These are phyloP conservation scores for Colletotrichum tofieldiae DNA, from an alignment of 2,329 filamentous ascomycete species.

Conservation along the genomic window DNA sequence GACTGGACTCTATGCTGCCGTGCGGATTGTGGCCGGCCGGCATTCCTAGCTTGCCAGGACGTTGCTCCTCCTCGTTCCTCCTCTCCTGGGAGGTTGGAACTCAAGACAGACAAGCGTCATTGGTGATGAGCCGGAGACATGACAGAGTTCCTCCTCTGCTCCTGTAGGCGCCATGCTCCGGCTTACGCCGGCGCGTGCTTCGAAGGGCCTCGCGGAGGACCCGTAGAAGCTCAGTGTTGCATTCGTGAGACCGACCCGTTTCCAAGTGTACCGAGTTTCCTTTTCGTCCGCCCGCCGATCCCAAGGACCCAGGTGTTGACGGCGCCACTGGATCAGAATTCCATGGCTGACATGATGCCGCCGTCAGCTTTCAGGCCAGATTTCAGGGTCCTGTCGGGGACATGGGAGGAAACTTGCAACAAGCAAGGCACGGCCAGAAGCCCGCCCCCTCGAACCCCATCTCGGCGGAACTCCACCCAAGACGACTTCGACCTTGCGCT, in stretches of 20 bases:
- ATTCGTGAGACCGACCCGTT: neutral
- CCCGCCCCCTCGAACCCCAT: conserved; percentile 35
- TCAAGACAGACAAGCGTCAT: conserved; percentile 28
- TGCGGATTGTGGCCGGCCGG: conserved; percentile 41
- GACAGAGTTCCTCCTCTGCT: neutral
- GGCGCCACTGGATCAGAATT: conserved; percentile 28
- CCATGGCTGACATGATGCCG: conserved; percentile 30
- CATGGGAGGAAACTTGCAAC: conserved; percentile 39
- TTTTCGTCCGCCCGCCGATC: neutral
- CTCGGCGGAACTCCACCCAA: conserved; percentile 40
- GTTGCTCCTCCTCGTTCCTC: neutral
- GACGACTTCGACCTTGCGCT: conserved; percentile 26
- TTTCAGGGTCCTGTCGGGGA: conserved; percentile 42
- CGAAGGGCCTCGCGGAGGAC: neutral
- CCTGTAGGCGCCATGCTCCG: neutral
- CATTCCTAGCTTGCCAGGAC: conserved; percentile 24
- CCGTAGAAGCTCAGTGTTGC: neutral
- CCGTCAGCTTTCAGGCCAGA: conserved; percentile 26
- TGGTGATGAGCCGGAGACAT: neutral
- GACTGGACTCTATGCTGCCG: conserved; percentile 15
- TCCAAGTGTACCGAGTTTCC: neutral
- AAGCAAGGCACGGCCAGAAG: conserved; percentile 39
- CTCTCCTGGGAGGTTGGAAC: conserved; percentile 8
- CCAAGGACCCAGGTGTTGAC: neutral
- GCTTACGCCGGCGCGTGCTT: neutral